Evolutionary conservation across 2,329 filamentous ascomycete genomes (phyloP).

Genomic region (Teratosphaeria nubilosa): DNA sequence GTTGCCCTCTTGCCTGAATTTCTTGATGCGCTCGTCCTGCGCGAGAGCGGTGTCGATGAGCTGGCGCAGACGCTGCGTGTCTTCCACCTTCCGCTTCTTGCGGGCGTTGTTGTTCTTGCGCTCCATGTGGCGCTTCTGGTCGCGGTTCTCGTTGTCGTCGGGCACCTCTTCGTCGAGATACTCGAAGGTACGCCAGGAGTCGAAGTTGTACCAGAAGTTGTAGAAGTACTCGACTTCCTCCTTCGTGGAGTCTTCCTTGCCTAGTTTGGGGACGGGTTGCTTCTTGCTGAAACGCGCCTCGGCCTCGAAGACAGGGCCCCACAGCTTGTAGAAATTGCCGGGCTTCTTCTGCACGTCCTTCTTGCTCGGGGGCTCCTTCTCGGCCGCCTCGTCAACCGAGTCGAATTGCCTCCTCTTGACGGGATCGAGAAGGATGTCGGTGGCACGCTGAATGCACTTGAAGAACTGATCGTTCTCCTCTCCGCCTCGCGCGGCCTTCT

Average conservation of each 20-base stretch:
- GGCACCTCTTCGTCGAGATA: slow-evolving; percentile 98
- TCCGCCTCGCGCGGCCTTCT: slow-evolving; percentile 84
- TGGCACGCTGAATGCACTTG: slow-evolving; percentile 99
- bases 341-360: slow-evolving; percentile 64
- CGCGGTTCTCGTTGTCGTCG: slow-evolving; percentile 96
- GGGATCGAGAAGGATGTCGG: slow-evolving; percentile 85
- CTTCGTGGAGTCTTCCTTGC: slow-evolving; percentile 71
- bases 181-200: slow-evolving; percentile 95
- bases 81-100: slow-evolving; percentile 99
- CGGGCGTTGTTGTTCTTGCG: slow-evolving; percentile 96
- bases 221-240: slow-evolving; percentile 93
- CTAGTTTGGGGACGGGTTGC: slow-evolving; percentile 80
- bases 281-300: slow-evolving; percentile 87
- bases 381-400: slow-evolving; percentile 87
- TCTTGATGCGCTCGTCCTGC: slow-evolving; percentile 91
- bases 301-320: slow-evolving; percentile 79
- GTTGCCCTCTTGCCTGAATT: slow-evolving; percentile 83
- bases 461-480: slow-evolving; percentile 96
- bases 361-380: slow-evolving; percentile 86
- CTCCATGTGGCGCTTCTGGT: slow-evolving; percentile 97
- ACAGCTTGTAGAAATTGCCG: slow-evolving; percentile 91
- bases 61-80: slow-evolving; percentile 81
- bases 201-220: slow-evolving; percentile 99
- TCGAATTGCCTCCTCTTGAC: slow-evolving; percentile 90
- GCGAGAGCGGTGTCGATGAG: slow-evolving; percentile 78